Base-by-base conservation (phyloP, 805 yeast genomes). In the Starmerella tilneyi region DNA sequence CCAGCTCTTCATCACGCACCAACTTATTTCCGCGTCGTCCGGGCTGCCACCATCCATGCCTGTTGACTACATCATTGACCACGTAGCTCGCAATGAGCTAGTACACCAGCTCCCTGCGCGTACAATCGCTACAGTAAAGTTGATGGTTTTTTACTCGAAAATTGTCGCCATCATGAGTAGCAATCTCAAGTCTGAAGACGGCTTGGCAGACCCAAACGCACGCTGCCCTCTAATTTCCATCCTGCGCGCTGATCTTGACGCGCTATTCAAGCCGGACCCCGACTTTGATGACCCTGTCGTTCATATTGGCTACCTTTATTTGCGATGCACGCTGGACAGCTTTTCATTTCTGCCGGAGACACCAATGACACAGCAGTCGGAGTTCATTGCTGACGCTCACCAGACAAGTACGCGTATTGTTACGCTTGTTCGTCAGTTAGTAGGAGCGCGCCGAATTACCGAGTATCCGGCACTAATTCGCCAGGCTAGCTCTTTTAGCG, bases 1-100 rank as follows among this genome's bases (percentile, higher is more conserved):
- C 23, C 86, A 89, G 2, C 81, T 84, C 3, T 88, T 82, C 61
- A 81, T 86, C 58, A 72, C 84, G 37, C 96, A 86, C 59, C 94
- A 86, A 55, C 81, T 85, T 58, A 84, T 95, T 92, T 80, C 94
- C 4, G 81, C 94, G 11, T 76, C 79, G 29, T 63, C 86, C 36
- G 96, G 96, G 0, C 65, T 88, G 41, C 96, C 96, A 1, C 88
- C 95, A 1, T 78, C 85, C 4, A 73, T 84, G 54, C 84, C 79
- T 47, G 80, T 88, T 0, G 96, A 88, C 61, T 84, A 79, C 59
- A 65, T 86, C 33, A 67, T 88, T 27, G 94, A 86, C 55, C 40
- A 36, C 15, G 76, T 74, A 56, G 94, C 94, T 0, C 68, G 88
- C 48, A 64, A 78, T 32, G 92, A 83, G 57, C 64, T 65, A 13